These are phyloP conservation scores for Penicillium arizonense DNA, from an alignment of 495 filamentous ascomycete genomes.

Conservation along the genomic window DNA sequence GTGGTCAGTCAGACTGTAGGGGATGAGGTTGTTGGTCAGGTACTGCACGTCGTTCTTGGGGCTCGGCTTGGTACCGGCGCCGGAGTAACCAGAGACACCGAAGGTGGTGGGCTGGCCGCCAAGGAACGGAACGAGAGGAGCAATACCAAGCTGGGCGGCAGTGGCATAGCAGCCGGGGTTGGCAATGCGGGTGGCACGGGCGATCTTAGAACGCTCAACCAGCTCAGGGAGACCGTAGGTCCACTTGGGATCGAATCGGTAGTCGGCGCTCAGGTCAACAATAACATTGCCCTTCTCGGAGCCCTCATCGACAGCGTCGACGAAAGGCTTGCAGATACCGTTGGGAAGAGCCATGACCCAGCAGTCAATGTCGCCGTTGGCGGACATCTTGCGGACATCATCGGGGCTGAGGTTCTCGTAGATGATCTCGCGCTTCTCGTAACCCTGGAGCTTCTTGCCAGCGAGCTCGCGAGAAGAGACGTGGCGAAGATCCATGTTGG, in stretches of 20 bases:
- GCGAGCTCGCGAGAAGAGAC: slow-evolving; percentile 94
- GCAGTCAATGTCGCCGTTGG: slow-evolving; percentile 90
- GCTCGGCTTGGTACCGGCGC: slow-evolving; percentile 92
- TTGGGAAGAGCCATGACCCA: slow-evolving; percentile 99
- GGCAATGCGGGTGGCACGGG: slow-evolving; percentile 80
- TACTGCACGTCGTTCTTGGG: slow-evolving; percentile 93
- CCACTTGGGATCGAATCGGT: slow-evolving; percentile 88
- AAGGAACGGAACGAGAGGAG: slow-evolving; percentile 76
- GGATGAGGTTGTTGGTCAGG: slow-evolving; percentile 85
- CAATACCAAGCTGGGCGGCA: slow-evolving; percentile 89
- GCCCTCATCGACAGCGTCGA: slow-evolving; percentile 82
- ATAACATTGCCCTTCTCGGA: slow-evolving; percentile 74
- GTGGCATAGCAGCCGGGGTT: slow-evolving; percentile 98
- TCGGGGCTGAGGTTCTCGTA: slow-evolving; percentile 92
- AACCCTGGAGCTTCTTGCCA: slow-evolving; percentile 87
- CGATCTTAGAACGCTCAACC: slow-evolving; percentile 71
- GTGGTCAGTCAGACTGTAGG: slow-evolving; percentile 92
- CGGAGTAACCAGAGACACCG: slow-evolving; percentile 93
- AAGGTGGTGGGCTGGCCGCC: slow-evolving; percentile 83
- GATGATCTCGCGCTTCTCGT: slow-evolving; percentile 86
- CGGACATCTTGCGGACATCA: slow-evolving; percentile 87
- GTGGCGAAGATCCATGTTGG: slow-evolving; percentile 89
- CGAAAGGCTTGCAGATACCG: slow-evolving; percentile 93
- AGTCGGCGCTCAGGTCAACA: slow-evolving; percentile 92
- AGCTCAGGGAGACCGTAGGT: slow-evolving; percentile 95